phyloP scores from a whole-genome alignment of 2,329 filamentous ascomycete species.

The Trichothecium sympodiale region DNA sequence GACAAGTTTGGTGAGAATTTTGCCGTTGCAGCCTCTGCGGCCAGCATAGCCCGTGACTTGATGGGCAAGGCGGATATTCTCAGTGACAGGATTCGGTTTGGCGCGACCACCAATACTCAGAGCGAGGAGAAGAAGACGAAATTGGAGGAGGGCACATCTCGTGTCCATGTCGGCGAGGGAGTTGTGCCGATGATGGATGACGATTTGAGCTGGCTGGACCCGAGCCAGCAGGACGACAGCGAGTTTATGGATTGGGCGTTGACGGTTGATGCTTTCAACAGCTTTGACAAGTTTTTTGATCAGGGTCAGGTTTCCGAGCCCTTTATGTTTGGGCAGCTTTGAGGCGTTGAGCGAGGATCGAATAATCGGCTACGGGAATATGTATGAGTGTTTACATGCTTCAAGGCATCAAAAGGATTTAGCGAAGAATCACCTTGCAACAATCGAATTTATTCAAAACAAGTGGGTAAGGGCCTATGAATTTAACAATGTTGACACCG shows the following conservation, averaged over 20 bases:
- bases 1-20: slow-evolving; percentile 24
- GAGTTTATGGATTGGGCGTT: slow-evolving; percentile 17
- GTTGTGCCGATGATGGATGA: slow-evolving; percentile 2
- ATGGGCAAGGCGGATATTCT: slow-evolving; percentile 11
- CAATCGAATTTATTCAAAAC: too few species aligned
- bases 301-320: too few species aligned
- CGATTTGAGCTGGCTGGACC: slow-evolving; percentile 12
- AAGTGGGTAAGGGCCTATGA: too few species aligned
- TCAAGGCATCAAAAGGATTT: too few species aligned
- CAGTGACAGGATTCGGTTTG: slow-evolving; percentile 3
- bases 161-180: neutral
- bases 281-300: slow-evolving; percentile 12
- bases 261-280: slow-evolving; percentile 15
- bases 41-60: slow-evolving; percentile 21
- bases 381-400: too few species aligned
- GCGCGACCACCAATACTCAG: neutral
- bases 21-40: slow-evolving; percentile 25
- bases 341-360: too few species aligned
- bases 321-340: too few species aligned
- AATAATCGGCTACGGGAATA: too few species aligned
- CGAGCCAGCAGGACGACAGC: slow-evolving; percentile 8
- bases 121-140: neutral
- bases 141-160: slow-evolving; percentile 1
- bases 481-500: too few species aligned
- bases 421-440: too few species aligned